Evolutionary conservation across 768 basidiomycete genomes (phyloP), one percentile per base, ranked within the genome.

Genomic region (Chiua virens): DNA sequence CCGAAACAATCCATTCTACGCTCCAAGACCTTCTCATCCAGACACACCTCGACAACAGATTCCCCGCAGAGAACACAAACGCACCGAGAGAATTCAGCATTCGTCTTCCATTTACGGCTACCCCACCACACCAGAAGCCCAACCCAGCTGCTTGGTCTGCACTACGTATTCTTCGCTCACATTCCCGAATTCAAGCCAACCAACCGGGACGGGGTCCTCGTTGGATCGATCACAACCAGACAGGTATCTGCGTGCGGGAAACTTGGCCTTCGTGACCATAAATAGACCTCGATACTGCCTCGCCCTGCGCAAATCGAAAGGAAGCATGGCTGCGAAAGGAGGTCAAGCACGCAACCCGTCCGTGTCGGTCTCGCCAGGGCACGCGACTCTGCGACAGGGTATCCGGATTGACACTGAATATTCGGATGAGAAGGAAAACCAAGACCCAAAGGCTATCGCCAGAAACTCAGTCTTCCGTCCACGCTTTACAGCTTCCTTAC

Each of bases 101-200:
- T 45, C 48, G 64, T n/a, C 17, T 62, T n/a, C 67, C 65, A 4
- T 69, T 67, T 36, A 23, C 56, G 17, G 54, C 60, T 11, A 56
- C 60, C 2, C 57, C 62, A 5, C 43, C 63, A 20, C 49, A 50
- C 11, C 36, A 55, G 44, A 52, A 50, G 34, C 15, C 41, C 0
- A 42, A 50, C 8, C 39, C 51, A 5, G n/a, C 23, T 8, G 20
- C 39, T 15, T 49, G 55, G 55, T 55, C 57, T 30, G 45, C 56
- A n/a, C 50, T 54, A 10, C 63, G 55, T 25, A 55, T 65, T 42
- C 61, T 63, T 32, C 65, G 68, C 37, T 63, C 65, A 13, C 56
- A 57, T 17, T 65, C 18, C 18, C 22, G 28, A 45, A 34, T 25
- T 17, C 51, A 22, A 30, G 15, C 17, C 27, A 39, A 23, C 34